These are phyloP conservation scores for Cinchona pubescens DNA, from an alignment of 257 asterid species.

Conservation along the genomic window DNA sequence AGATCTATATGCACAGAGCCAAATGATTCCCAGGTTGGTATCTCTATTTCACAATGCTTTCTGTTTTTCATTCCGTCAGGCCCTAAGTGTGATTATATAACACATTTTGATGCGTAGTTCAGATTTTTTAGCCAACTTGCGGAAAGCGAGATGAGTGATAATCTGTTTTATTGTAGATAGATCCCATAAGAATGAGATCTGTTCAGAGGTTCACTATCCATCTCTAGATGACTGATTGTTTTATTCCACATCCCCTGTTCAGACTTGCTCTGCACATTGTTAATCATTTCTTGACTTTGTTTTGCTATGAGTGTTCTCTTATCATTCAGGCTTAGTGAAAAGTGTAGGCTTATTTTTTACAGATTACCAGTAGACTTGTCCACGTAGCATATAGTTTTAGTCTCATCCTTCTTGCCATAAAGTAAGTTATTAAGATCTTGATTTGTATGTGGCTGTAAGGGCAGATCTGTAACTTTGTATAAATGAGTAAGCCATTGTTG, in stretches of 20 bases:
- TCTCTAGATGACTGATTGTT: too few species aligned
- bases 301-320: not conserved
- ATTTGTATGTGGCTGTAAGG: not conserved
- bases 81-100: slow-evolving; percentile 5
- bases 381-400: not conserved
- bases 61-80: slow-evolving; percentile 1
- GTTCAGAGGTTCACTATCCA: not conserved
- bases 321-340: not conserved
- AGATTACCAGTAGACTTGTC: not conserved
- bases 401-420: not conserved
- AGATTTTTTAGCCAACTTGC: not conserved
- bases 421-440: not conserved
- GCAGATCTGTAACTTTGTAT: not conserved
- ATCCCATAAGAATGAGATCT: not conserved
- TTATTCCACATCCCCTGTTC: not conserved
- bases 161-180: not conserved
- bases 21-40: slow-evolving; percentile 60
- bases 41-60: not conserved
- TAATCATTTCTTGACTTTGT: not conserved
- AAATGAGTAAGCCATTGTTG: not conserved
- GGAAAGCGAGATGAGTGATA: not conserved
- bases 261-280: not conserved
- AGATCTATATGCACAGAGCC: slow-evolving; percentile 83
- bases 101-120: not conserved
- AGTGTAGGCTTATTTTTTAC: not conserved